Evolutionary conservation across 2,329 filamentous ascomycete genomes (phyloP).

Genomic region (Huntiella moniliformis): DNA sequence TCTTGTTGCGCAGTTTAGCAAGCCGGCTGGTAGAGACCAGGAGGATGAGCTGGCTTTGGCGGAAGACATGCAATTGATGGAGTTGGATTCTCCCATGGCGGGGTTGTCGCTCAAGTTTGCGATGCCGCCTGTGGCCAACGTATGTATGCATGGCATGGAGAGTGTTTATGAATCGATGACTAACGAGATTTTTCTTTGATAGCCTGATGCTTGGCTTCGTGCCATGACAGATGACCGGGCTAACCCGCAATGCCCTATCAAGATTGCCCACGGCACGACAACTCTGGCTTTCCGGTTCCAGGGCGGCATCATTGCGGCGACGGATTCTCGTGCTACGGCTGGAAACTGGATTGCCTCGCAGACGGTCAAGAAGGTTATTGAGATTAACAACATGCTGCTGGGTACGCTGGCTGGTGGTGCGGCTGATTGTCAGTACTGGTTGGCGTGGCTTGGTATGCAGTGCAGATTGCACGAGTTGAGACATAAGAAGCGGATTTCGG

Average conservation of each 20-base stretch:
- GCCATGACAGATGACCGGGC: slow-evolving; percentile 92
- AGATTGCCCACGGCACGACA: slow-evolving; percentile 96
- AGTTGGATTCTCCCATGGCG: slow-evolving; percentile 40
- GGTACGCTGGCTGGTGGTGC: slow-evolving; percentile 98
- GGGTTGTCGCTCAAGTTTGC: slow-evolving; percentile 82
- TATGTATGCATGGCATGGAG: slow-evolving; percentile 24
- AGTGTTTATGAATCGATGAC: not conserved
- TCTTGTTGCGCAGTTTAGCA: slow-evolving; percentile 81
- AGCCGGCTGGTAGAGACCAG: slow-evolving; percentile 50
- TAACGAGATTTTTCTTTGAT: slow-evolving; percentile 9
- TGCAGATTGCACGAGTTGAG: slow-evolving; percentile 97
- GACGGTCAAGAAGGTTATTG: slow-evolving; percentile 99
- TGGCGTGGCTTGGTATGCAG: slow-evolving; percentile 96
- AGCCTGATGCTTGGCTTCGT: slow-evolving; percentile 89
- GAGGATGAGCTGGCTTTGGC: slow-evolving; percentile 49
- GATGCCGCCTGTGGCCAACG: slow-evolving; percentile 80
- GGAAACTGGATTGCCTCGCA: slow-evolving; percentile 99
- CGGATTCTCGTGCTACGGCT: slow-evolving; percentile 89
- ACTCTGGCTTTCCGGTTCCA: slow-evolving; percentile 96
- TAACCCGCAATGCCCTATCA: slow-evolving; percentile 95
- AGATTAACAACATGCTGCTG: slow-evolving; percentile 85
- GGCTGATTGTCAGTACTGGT: slow-evolving; percentile 99
- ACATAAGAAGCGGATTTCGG: slow-evolving; percentile 96
- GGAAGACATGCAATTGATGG: slow-evolving; percentile 54
- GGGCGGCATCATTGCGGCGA: slow-evolving; percentile 94